These are phyloP conservation scores for Scheffersomyces insectosa DNA, from an alignment of 1,139 yeast species.

Conservation along the genomic window DNA sequence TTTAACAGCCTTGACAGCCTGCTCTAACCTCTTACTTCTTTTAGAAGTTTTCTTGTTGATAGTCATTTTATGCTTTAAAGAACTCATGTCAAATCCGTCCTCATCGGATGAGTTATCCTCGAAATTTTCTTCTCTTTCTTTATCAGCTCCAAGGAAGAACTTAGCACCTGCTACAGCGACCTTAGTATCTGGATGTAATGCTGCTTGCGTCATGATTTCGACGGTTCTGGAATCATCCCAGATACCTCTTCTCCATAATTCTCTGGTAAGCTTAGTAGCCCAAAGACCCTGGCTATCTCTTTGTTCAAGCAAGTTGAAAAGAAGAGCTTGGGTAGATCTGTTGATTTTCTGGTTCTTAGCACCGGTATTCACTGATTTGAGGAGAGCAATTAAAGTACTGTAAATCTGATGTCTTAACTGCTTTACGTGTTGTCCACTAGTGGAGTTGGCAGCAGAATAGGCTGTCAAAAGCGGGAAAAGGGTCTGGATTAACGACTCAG, in stretches of 20 bases:
- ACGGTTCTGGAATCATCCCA: conserved; percentile 98
- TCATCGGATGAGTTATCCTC: conserved; percentile 75
- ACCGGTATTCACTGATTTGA: conserved; percentile 82
- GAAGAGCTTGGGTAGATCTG: conserved; percentile 84
- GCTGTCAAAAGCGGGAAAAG: conserved; percentile 80
- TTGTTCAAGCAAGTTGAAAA: conserved; percentile 80
- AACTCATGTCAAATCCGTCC: conserved; percentile 65
- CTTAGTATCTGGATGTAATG: conserved; percentile 82
- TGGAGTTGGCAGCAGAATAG: conserved; percentile 40
- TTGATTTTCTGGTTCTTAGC: conserved; percentile 85
- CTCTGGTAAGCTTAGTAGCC: conserved; percentile 95
- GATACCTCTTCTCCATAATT: conserved; percentile 94
- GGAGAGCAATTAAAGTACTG: conserved; percentile 69
- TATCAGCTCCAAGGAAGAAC: conserved; percentile 93
- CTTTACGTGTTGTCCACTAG: conserved; percentile 75
- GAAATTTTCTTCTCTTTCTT: conserved; percentile 84
- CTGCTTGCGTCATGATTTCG: conserved; percentile 95
- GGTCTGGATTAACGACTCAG: conserved; percentile 81
- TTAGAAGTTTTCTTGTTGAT: conserved; percentile 82
- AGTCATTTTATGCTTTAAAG: conserved; percentile 76
- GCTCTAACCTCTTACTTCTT: conserved; percentile 75
- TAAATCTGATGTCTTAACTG: conserved; percentile 82
- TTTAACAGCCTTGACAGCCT: conserved; percentile 67
- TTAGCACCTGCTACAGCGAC: conserved; percentile 88
- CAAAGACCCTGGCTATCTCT: conserved; percentile 84